A percentile compares a stretch with the other conserved stretches of the same genome.
phyloP scores from a whole-genome alignment of 176 grass and related monocot species.

The Aegilops bicornis region DNA sequence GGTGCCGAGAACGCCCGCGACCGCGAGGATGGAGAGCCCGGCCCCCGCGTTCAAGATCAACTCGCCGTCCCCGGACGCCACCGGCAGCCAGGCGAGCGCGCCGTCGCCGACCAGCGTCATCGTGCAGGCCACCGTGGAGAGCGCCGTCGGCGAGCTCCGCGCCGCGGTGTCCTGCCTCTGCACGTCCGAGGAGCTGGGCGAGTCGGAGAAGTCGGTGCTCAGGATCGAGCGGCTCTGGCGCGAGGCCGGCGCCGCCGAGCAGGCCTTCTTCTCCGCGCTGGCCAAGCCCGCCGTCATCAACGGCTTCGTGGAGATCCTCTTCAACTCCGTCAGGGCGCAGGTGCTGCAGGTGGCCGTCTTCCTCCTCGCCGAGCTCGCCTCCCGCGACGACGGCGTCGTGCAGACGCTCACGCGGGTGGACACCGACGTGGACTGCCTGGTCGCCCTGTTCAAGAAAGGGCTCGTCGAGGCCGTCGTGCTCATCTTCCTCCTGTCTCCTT shows the following conservation, averaged over 20 bases:
- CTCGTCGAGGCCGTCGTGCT: constrained; percentile 49
- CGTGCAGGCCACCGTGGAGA: constrained; percentile 45
- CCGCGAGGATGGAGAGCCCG: constrained; percentile 18
- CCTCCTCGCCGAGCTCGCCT: constrained; percentile 57
- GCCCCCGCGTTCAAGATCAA: constrained; percentile 14
- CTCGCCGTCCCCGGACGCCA: constrained; percentile 36
- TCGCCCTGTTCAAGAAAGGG: constrained; percentile 72
- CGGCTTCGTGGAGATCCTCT: constrained; percentile 69
- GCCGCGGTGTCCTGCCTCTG: constrained; percentile 60
- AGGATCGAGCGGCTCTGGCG: constrained; percentile 54
- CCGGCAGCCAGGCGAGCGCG: constrained; percentile 27
- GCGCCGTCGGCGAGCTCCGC: constrained; percentile 45
- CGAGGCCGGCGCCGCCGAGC: constrained; percentile 23
- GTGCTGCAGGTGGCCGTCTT: constrained; percentile 48
- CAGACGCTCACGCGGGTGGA: constrained; percentile 65
- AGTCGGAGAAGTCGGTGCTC: constrained; percentile 51
- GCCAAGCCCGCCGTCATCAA: constrained; percentile 55
- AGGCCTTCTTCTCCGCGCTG: constrained; percentile 19
- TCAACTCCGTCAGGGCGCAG: constrained; percentile 54
- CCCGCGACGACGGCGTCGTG: constrained; percentile 48
- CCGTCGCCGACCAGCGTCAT: constrained; percentile 58
- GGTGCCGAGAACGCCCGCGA: background rate
- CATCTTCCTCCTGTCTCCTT: constrained; percentile 48
- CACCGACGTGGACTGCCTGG: constrained; percentile 66
- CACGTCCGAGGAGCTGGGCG: constrained; percentile 56